Evolutionary conservation across 768 basidiomycete species (phyloP), one percentile per base, ranked within the genome.

Genomic region (Lactifluus echinatus): DNA sequence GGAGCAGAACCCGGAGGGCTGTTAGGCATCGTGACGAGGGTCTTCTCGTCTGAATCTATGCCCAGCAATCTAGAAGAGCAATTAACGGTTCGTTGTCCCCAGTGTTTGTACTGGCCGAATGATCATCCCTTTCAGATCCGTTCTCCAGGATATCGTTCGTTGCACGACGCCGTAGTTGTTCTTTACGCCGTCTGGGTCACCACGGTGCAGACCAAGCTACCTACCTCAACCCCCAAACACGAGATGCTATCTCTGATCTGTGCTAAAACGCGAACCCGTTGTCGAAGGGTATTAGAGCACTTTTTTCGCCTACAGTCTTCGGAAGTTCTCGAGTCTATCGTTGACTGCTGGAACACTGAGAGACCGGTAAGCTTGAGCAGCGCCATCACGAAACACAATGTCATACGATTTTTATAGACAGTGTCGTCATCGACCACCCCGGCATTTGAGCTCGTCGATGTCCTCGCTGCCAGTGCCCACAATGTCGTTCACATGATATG

Each of bases 1-100:
- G 67, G 74, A 40, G 19, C 56, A 17, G 83, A 85, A 61, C 74
- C 75, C 8, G 76, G 79, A 66, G 86, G 93, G 1, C 71, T 98
- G 11, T 75, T 97, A 0, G 92, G 93, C 8, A 89, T 92, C 65
- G 86, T 99, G 50, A 93, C 93, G 2, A 89, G 83, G 54, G 94
- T 97, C 2, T 94, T 99, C 66, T 81, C 87, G 40, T 82, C 83
- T 0, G 89, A 93, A n/a, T 77, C 73, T 34, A 65, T 72, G 8
- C 70, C 76, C 11, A 67, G 69, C 53, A 64, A 69, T 37, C 66
- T 70, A 15, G 82, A 82, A 14, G 86, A 86, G 36, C 79, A 79
- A 59, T 65, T 83, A 8, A 77, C 75, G 55, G 88, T 85, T 63
- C 66, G 81, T 72, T 8, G 37, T 23, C 52, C 50, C 54, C 55